Evolutionary conservation across 2,329 filamentous ascomycete species (phyloP).

Genomic region (Aspergillus pseudoglaucus): DNA sequence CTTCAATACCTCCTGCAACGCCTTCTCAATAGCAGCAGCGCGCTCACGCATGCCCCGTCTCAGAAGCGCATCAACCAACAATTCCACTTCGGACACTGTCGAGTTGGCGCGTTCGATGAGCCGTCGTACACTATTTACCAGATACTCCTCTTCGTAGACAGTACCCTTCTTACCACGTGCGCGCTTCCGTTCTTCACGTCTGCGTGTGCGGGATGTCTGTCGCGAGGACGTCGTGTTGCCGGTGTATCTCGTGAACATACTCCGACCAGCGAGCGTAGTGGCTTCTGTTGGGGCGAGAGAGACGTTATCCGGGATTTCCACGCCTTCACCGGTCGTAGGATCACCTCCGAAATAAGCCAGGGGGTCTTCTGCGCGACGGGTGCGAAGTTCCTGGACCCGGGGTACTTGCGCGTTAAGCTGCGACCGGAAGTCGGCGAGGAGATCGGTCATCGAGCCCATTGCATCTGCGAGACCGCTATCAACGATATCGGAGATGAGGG

Average conservation of each 20-base stretch:
- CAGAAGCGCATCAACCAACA: constrained; percentile 69
- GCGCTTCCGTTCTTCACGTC: constrained; percentile 88
- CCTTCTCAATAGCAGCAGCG: constrained; percentile 67
- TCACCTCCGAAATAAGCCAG: constrained; percentile 84
- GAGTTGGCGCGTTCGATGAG: constrained; percentile 76
- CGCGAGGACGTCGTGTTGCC: constrained; percentile 47
- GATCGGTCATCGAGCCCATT: constrained; percentile 75
- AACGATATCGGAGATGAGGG: constrained; percentile 62
- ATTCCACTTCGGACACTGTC: constrained; percentile 63
- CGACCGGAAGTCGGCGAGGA: constrained; percentile 84
- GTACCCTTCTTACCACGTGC: constrained; percentile 92
- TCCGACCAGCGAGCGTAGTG: constrained; percentile 68
- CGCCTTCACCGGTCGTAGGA: constrained; percentile 49
- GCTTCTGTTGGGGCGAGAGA: constrained; percentile 81
- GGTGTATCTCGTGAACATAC: constrained; percentile 88
- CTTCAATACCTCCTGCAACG: constrained; percentile 67
- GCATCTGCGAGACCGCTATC: constrained; percentile 76
- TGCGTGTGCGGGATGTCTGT: constrained; percentile 79
- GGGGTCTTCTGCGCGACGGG: constrained; percentile 76
- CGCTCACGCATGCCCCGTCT: constrained; percentile 81
- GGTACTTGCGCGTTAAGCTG: constrained; percentile 82
- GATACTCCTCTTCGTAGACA: constrained; percentile 96
- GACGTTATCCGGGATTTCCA: constrained; percentile 82
- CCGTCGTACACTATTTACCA: constrained; percentile 78
- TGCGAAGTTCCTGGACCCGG: constrained; percentile 72